These are phyloP conservation scores for Schoenoplectus tabernaemontani DNA, from an alignment of 202 grass and related monocot genomes.

Conservation along the genomic window DNA sequence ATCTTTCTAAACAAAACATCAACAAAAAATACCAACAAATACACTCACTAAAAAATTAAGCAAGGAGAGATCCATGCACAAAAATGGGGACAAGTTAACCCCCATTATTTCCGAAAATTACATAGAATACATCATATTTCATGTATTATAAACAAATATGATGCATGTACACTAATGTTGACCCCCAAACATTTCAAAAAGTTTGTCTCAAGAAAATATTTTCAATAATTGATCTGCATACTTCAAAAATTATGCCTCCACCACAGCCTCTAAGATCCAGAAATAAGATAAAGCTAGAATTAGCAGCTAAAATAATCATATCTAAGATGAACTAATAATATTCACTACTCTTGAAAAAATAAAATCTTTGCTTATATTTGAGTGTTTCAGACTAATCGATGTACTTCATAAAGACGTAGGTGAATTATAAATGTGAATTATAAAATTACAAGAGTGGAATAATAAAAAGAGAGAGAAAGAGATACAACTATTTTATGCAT, in stretches of 20 bases:
- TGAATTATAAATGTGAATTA: no score
- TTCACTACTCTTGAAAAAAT: no score
- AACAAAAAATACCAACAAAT: slow-evolving; percentile 6
- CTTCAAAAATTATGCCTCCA: not conserved
- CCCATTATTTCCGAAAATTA: not conserved
- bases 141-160: no score
- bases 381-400: no score
- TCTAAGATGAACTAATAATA: not conserved
- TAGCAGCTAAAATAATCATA: not conserved
- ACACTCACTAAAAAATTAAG: not conserved
- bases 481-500: no score
- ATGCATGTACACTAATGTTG: not conserved
- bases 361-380: no score
- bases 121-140: not conserved
- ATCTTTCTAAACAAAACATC: not conserved
- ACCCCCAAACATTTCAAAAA: not conserved
- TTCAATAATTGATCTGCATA: not conserved
- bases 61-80: not conserved
- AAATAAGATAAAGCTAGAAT: not conserved
- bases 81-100: not conserved
- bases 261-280: not conserved
- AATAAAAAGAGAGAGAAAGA: no score
- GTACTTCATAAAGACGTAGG: no score
- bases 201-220: not conserved
- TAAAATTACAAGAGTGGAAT: no score